A percentile compares a stretch with the other conserved stretches of the same genome.
Evolutionary conservation across 2,329 filamentous ascomycete genomes (phyloP).

Genomic region (Aureobasidium leucospermi): DNA sequence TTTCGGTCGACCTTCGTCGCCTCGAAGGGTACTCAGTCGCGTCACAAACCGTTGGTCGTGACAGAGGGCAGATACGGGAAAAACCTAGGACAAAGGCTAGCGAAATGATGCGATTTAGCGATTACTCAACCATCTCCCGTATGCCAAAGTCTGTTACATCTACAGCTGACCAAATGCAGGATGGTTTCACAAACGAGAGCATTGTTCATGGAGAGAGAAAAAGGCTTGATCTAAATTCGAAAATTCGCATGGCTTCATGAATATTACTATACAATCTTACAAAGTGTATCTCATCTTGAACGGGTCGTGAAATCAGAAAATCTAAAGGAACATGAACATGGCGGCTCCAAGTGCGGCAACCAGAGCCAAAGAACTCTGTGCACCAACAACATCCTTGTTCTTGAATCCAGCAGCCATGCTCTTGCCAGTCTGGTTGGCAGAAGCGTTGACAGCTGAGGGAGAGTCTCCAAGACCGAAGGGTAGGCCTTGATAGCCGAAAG

Average conservation of each 20-base stretch:
- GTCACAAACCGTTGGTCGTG: no score
- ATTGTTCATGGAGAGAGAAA: background rate
- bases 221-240: background rate
- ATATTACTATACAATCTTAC: slow-evolving; percentile 8
- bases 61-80: no score
- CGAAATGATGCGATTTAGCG: no score
- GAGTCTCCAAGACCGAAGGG: slow-evolving; percentile 21
- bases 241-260: background rate
- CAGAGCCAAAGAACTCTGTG: slow-evolving; percentile 11
- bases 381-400: slow-evolving; percentile 10
- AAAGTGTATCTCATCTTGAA: background rate
- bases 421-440: slow-evolving; percentile 16
- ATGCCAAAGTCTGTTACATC: no score
- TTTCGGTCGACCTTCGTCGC: no score
- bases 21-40: no score
- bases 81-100: no score
- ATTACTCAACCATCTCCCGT: no score
- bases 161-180: no score
- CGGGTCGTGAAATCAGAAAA: background rate
- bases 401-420: slow-evolving; percentile 10
- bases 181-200: no score
- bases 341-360: slow-evolving; percentile 10
- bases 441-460: slow-evolving; percentile 15
- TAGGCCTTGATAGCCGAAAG: slow-evolving; percentile 55
- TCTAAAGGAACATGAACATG: slow-evolving; percentile 14